Evolutionary conservation across 306 rosid genomes (phyloP), one percentile per base, ranked within the genome.

Genomic region (Quillaja saponaria): DNA sequence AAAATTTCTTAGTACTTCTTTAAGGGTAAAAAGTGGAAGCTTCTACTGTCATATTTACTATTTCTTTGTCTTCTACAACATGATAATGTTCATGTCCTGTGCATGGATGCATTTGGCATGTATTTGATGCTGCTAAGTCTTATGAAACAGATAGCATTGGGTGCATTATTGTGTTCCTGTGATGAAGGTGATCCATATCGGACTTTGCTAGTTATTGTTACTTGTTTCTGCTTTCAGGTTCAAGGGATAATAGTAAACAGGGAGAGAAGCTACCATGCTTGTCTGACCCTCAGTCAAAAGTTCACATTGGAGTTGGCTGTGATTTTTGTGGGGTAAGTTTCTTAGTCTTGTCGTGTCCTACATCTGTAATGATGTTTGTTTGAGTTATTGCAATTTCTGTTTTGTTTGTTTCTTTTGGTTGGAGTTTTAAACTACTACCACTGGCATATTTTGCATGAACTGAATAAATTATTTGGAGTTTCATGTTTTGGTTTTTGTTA

Each of bases 271-370:
- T 7, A 10, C 63, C 68, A 25, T 46, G 41, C 54, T 75, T 63
- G 77, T 31, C 71, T 13, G 80, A 61, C 61, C 73, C 61, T 59
- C 60, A 19, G 28, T 66, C 67, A 54, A 72, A 64, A 21, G 81
- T 75, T 76, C 97, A 91, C 66, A 0, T 12, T 16, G 59, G 19
- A 48, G 69, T 50, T 76, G 96, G 97, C 21, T 88, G 97, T 55
- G 97, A 91, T 74, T 82, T 61, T 75, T 91, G 97, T 13, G 96
- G 97, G 96, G 96, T 91, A 84, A 76, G 47, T 58, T 34, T 64
- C 67, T 68, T 58, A 45, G 61, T 64, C 58, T 42, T 39, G 19
- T 20, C 21, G 64, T 61, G 71, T 67, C 57, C 28, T 65, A 52
- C 49, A 44, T 17, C 17, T 14, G 28, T 40, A 6, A 45, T 68